Conservation (phyloP, 257 asterid species). For the Nicotiana noctiflora region DNA sequence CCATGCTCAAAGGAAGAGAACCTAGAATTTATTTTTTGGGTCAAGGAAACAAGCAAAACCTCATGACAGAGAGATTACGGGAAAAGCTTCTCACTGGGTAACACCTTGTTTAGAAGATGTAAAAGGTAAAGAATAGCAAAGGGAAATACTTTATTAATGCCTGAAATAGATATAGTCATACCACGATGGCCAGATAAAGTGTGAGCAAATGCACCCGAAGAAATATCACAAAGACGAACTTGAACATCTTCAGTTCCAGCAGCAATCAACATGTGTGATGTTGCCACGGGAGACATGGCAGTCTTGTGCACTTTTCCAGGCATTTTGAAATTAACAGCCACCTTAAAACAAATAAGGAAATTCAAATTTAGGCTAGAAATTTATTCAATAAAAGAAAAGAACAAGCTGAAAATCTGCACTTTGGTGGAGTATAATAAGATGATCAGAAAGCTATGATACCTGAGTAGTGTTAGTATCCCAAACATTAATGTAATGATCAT, state of each 20-base stretch:
- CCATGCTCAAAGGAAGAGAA: neutral
- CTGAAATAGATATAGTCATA: constrained; percentile 29
- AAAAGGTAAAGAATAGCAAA: neutral
- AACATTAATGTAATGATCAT: constrained; percentile 82
- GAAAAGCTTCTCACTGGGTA: neutral
- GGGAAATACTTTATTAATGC: neutral
- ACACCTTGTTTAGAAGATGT: neutral
- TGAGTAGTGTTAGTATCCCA: constrained; percentile 96
- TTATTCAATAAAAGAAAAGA: neutral
- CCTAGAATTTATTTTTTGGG: neutral
- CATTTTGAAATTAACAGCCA: constrained; percentile 77
- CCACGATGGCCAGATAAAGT: constrained; percentile 99
- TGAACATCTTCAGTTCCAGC: constrained; percentile 98
- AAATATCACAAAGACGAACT: constrained; percentile 96
- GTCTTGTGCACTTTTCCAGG: constrained; percentile 95
- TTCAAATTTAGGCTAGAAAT: neutral
- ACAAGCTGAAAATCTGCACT: neutral
- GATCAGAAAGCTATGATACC: constrained; percentile 23
- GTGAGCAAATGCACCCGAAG: constrained; percentile 96
- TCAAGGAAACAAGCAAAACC: neutral
- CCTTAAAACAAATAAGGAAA: constrained; percentile 38
- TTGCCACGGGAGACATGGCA: constrained; percentile 86
- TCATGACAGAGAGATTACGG: neutral
- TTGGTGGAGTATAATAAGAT: neutral
- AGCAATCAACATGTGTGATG: constrained; percentile 92